phyloP scores from a whole-genome alignment of 768 basidiomycete species.

The Russula dissimulans region DNA sequence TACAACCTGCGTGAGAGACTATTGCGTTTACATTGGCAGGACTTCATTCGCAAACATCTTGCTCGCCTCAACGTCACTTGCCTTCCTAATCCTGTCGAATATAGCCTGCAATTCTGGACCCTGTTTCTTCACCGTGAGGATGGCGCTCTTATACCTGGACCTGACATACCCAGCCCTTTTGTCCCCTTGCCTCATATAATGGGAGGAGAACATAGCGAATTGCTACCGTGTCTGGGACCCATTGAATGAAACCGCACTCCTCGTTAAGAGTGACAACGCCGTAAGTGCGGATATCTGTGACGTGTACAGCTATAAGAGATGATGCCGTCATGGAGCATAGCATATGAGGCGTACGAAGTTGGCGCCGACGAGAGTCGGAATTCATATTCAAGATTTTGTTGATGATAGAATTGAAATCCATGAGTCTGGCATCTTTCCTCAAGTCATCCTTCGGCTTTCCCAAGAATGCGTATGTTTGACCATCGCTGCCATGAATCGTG shows the following conservation, averaged over 20 bases:
- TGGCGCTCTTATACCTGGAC: not conserved
- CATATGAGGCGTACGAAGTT: constrained; percentile 57
- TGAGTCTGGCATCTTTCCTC: constrained; percentile 91
- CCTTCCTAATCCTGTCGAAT: constrained; percentile 44
- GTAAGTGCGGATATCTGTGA: constrained; percentile 85
- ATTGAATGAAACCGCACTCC: constrained; percentile 96
- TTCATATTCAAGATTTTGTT: constrained; percentile 92
- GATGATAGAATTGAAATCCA: constrained; percentile 98
- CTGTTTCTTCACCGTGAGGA: constrained; percentile 26
- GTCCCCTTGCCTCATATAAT: constrained; percentile 47
- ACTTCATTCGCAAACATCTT: constrained; percentile 45
- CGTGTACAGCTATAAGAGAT: constrained; percentile 3
- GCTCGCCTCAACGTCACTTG: constrained; percentile 40
- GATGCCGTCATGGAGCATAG: not conserved
- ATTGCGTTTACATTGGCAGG: constrained; percentile 42
- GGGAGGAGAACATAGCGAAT: constrained; percentile 67
- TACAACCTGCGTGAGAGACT: not conserved
- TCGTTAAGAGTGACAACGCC: constrained; percentile 98
- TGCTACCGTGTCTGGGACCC: constrained; percentile 90
- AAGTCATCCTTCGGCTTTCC: constrained; percentile 97
- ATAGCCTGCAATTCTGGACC: constrained; percentile 34
- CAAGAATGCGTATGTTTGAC: constrained; percentile 80
- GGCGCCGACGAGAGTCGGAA: constrained; percentile 83
- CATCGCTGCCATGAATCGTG: constrained; percentile 73
- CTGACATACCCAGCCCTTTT: constrained; percentile 40